Percentiles rank a stretch among this genome's conserved stretches.
phyloP scores from a whole-genome alignment of 108 stramenopile species.

The Skeletonema grethae region DNA sequence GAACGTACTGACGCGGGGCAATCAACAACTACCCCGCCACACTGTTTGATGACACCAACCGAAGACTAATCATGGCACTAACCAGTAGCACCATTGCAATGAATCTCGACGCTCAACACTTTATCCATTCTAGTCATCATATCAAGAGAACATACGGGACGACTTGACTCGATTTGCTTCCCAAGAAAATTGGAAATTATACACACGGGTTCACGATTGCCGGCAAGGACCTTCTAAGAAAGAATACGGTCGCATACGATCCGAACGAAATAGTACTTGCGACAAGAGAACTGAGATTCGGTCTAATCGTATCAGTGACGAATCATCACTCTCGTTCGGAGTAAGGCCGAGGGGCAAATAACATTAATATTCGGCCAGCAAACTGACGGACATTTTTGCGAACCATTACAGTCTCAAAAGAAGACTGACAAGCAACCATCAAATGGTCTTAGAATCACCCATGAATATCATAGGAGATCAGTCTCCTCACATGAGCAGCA shows the following conservation, averaged over 20 bases:
- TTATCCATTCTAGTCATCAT: background rate
- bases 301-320: background rate
- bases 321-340: background rate
- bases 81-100: background rate
- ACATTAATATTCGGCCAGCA: background rate
- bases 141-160: background rate
- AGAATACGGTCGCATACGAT: background rate
- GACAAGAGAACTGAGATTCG: too few relatives aligned
- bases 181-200: background rate
- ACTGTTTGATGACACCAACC: background rate
- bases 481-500: conserved; percentile 48
- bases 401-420: background rate
- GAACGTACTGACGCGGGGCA: background rate
- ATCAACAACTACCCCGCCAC: background rate
- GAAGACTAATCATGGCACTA: background rate
- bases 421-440: background rate
- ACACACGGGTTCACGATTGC: background rate
- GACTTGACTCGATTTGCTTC: background rate
- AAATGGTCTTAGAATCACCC: background rate
- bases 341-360: background rate
- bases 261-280: background rate
- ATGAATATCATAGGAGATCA: conserved; percentile 6
- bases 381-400: background rate
- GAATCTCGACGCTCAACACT: background rate
- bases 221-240: background rate